Base-by-base conservation (phyloP, 2,329 filamentous ascomycete genomes). In the Myriosclerotinia curreyana region DNA sequence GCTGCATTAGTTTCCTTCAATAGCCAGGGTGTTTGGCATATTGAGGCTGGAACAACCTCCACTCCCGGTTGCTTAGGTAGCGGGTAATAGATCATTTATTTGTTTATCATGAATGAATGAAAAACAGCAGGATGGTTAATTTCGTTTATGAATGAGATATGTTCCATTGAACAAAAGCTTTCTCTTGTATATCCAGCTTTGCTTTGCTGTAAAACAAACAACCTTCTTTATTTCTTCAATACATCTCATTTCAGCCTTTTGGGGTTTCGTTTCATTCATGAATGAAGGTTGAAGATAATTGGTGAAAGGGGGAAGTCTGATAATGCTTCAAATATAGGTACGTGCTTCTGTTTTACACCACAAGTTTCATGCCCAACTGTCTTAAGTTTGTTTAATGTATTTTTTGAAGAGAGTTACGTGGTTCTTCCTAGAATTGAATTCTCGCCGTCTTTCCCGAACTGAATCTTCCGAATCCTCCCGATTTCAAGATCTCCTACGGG, bases 51-150 rank as follows among this genome's bases (percentile, higher is more conserved):
- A 46, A 36, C 28, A 48, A 48, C 50, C 22, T 53, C 50, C 31
- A 48, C 40, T 59, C n/a, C 54, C 31, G 31, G 55, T 59, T 59
- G 44, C 55, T 59, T 56, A 31, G 55, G 44, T 25, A 49, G 44
- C 11, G 6, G 42, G 17, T 48, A 11, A 5, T 11, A 48, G 4
- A 3, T 12, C 14, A 38, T 22, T 20, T n/a, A 34, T 48, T 34
- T 59, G 55, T 59, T 49, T 49, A 59, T 49, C 55, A 8, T 51
- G 28, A n/a, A 31, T 11, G 28, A 51, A 28, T 46, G 2, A 59
- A 15, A 11, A 58, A 34, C 36, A 17, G 8, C 48, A 14, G 28
- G 28, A 40, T 55, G 5, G 28, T 46, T 28, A 11, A 31, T 58
- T 6, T 55, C 42, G 12, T 42, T 31, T 3, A 6, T 53, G 9